phyloP scores from a whole-genome alignment of 257 asterid species.

The Paraleonurus japonicus region DNA sequence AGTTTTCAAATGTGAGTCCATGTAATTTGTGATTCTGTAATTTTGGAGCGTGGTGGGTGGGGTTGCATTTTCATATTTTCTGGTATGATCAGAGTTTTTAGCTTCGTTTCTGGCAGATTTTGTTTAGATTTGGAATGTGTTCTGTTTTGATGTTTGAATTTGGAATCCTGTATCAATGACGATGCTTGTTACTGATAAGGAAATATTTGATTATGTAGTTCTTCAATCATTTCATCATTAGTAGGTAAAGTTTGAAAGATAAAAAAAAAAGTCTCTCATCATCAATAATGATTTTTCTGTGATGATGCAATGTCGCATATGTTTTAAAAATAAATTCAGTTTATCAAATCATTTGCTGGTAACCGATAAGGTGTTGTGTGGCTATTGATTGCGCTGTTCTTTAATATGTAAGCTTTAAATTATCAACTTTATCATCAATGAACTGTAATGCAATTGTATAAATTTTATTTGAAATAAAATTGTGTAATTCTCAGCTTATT shows the following conservation, averaged over 20 bases:
- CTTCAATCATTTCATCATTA: slow-evolving; percentile 13
- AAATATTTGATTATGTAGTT: background rate
- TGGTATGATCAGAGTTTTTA: slow-evolving; percentile 21
- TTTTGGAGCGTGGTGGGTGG: no score
- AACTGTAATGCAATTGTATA: background rate
- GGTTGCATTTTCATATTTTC: background rate
- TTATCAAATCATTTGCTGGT: slow-evolving; percentile 25
- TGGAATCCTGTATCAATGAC: background rate
- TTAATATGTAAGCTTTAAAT: background rate
- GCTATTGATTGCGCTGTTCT: slow-evolving; percentile 11
- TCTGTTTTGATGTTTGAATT: slow-evolving; percentile 18
- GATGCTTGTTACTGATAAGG: slow-evolving; percentile 21
- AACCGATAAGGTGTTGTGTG: background rate
- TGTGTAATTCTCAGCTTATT: slow-evolving; percentile 9
- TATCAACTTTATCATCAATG: slow-evolving; percentile 12
- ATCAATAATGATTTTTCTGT: slow-evolving; percentile 11
- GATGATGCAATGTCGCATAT: background rate
- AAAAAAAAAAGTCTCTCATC: background rate
- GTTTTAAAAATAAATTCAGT: background rate
- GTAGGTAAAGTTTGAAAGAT: background rate
- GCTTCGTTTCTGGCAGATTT: background rate
- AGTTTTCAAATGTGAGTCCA: slow-evolving; percentile 16
- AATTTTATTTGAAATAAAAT: background rate
- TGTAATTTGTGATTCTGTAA: slow-evolving; percentile 10
- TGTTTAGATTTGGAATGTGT: slow-evolving; percentile 19